Base-by-base conservation (phyloP, 805 yeast species). In the Wickerhamiella allomyrinae region DNA sequence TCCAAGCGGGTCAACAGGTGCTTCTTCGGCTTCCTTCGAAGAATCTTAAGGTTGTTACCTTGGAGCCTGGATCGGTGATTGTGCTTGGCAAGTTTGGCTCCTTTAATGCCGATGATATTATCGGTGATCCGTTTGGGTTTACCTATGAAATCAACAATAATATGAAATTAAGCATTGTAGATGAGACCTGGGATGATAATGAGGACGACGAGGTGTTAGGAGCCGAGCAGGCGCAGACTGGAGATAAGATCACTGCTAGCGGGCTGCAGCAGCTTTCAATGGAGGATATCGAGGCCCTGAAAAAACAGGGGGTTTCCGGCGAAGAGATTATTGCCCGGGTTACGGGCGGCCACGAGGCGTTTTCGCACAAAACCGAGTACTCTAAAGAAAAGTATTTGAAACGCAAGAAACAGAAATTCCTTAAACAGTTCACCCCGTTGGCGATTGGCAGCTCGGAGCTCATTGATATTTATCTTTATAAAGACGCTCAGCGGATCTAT, bases 311-410 rank as follows among this genome's bases (percentile, higher is more conserved):
- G 5, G 68, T 71, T n/a, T 68, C 74, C 10, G 94, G 94, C 20
- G 79, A 77, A 52, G 76, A 76, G 37, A 79, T 91, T 51, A 86
- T 89, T 43, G 79, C 79, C 47, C 74, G 73, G 50, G 82, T 91
- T 62, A 79, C 86, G 46, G 78, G 77, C 46, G 76, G 87, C 10
- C 97, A 91, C 61, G 79, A 70, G 29, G 81, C 83, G 8, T 91
- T 91, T 57, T 84, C 83, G 51, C 79, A 83, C 57, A 91, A 91
- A 60, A 91, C 97, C 5, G 66, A 77, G 22, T 84, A 72, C 55
- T 84, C 95, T 2, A 95, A 91, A 59, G 94, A 82, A 51, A 91
- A 91, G 63, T 91, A 91, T 59, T 62, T 89, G 53, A 78, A 79
- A 49, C 74, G 99, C 54, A 91, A 91, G 62, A 93, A 85, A 60